phyloP scores from a whole-genome alignment of 1,284 basidiomycete genomes.

The Rhodotorula sp. region DNA sequence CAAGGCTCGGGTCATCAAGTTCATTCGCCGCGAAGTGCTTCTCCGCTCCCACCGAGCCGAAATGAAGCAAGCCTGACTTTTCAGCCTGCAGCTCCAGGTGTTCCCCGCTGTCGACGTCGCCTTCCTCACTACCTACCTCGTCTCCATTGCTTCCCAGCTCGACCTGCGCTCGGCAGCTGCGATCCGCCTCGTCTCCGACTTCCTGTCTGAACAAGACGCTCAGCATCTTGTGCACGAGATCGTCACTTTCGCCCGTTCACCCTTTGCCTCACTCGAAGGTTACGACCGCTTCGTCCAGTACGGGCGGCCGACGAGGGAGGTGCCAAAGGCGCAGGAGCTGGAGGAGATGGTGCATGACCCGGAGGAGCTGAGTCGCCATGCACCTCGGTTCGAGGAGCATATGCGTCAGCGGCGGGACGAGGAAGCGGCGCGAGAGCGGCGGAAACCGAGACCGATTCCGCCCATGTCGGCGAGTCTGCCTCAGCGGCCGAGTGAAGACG shows the following conservation, averaged over 20 bases:
- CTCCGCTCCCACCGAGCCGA: too few species aligned
- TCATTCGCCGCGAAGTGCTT: slow-evolving; percentile 46
- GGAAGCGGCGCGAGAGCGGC: slow-evolving; percentile 2
- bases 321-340: neutral
- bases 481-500: neutral
- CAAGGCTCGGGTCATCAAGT: slow-evolving; percentile 42
- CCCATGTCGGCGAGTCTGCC: neutral
- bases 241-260: slow-evolving; percentile 41
- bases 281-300: slow-evolving; percentile 41
- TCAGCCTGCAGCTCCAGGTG: slow-evolving; percentile 34
- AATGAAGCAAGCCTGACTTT: neutral
- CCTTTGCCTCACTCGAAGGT: slow-evolving; percentile 33
- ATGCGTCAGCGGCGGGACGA: slow-evolving; percentile 7
- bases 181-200: slow-evolving; percentile 45
- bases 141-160: slow-evolving; percentile 44
- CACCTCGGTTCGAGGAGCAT: slow-evolving; percentile 11
- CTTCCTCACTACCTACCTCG: slow-evolving; percentile 46
- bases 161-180: slow-evolving; percentile 43
- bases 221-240: slow-evolving; percentile 47
- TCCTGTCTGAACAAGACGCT: slow-evolving; percentile 41
- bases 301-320: slow-evolving; percentile 25
- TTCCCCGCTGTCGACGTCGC: slow-evolving; percentile 46
- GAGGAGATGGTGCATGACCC: neutral
- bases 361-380: neutral
- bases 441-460: neutral